Evolutionary conservation across 2,329 filamentous ascomycete species (phyloP).

Genomic region (Aspergillus sojae): DNA sequence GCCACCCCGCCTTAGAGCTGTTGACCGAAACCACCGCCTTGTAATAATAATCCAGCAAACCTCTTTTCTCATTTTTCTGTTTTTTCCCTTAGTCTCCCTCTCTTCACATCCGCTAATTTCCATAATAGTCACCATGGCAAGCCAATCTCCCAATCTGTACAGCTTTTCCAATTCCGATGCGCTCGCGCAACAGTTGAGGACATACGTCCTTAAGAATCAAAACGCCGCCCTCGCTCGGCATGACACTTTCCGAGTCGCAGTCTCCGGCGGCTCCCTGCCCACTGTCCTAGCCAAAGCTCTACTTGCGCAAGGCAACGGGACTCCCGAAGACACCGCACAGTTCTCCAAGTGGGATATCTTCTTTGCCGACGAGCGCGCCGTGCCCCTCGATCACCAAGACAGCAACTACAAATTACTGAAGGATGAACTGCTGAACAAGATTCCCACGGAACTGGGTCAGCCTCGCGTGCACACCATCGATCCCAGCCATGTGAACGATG

Average conservation of each 20-base stretch:
- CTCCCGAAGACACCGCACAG: constrained; percentile 64
- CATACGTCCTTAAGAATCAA: constrained; percentile 81
- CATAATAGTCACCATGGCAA: constrained; percentile 37
- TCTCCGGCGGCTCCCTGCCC: constrained; percentile 92
- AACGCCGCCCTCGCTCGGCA: constrained; percentile 79
- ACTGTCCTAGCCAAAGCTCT: constrained; percentile 84
- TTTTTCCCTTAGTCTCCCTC: background rate
- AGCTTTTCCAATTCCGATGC: constrained; percentile 71
- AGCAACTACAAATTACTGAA: constrained; percentile 93
- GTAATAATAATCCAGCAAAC: background rate
- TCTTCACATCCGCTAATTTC: background rate
- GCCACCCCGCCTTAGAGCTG: constrained; percentile 10
- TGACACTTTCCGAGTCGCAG: constrained; percentile 82
- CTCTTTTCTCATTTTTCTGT: background rate
- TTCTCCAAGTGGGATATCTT: constrained; percentile 96
- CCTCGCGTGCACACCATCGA: constrained; percentile 83
- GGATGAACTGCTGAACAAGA: constrained; percentile 83
- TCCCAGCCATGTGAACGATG: constrained; percentile 64
- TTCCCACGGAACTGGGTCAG: constrained; percentile 66
- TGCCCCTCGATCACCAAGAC: constrained; percentile 86
- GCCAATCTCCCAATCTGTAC: constrained; percentile 66
- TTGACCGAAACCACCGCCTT: constrained; percentile 8
- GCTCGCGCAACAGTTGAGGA: constrained; percentile 75
- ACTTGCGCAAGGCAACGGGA: constrained; percentile 58
- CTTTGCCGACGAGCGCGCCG: constrained; percentile 95